Percentiles rank a stretch among this genome's conserved stretches.
phyloP scores from a whole-genome alignment of 2,329 filamentous ascomycete genomes.

The Scedosporium dehoogii region DNA sequence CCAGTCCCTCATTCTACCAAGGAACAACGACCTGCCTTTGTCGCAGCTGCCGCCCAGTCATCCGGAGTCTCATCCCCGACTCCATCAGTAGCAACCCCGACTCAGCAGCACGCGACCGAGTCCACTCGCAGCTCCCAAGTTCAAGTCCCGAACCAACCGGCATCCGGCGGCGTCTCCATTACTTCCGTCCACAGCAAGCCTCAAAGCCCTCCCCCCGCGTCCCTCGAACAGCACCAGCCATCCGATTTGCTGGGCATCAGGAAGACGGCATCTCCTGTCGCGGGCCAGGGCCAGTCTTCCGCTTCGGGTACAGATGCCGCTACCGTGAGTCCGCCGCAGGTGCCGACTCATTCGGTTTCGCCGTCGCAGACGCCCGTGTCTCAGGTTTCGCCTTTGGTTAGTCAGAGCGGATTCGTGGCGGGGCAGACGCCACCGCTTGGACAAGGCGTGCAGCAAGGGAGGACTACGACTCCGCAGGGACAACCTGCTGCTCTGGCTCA shows the following conservation, averaged over 20 bases:
- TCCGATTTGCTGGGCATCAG: neutral
- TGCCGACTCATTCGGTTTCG: neutral
- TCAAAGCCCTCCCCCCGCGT: neutral
- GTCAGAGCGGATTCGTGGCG: neutral
- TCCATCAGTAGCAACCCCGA: neutral
- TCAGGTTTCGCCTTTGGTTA: neutral
- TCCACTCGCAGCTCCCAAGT: neutral
- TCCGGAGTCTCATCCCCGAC: neutral
- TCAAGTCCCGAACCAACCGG: neutral
- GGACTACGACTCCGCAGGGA: neutral
- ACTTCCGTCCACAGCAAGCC: neutral
- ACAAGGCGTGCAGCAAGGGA: neutral
- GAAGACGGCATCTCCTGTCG: neutral
- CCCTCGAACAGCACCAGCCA: neutral
- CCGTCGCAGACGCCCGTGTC: neutral
- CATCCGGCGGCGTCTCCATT: neutral
- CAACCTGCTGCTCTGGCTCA: neutral
- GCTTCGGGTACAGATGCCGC: neutral
- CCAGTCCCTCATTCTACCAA: neutral
- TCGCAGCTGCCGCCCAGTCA: neutral
- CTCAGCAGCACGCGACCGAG: neutral
- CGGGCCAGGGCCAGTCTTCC: neutral
- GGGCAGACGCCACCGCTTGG: neutral
- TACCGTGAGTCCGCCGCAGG: neutral
- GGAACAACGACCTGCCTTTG: neutral